phyloP scores from a whole-genome alignment of 1,284 basidiomycete species.

The Amylostereum chailletii region DNA sequence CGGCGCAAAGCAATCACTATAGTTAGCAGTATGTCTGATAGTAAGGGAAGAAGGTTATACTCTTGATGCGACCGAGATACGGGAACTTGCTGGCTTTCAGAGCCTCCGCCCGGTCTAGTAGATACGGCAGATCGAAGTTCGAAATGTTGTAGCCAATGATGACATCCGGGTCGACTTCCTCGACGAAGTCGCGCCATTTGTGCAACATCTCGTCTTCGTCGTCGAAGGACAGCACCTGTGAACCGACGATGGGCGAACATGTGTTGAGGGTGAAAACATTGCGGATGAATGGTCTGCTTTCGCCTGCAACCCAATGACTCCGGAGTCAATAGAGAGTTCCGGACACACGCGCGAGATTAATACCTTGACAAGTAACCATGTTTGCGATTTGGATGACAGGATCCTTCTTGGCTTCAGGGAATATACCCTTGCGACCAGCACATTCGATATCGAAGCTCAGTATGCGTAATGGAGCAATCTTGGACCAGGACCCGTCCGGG shows the following conservation, averaged over 20 bases:
- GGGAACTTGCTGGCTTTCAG: slow-evolving; percentile 70
- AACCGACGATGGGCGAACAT: slow-evolving; percentile 90
- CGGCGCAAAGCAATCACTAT: not conserved
- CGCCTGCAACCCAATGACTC: slow-evolving; percentile 42
- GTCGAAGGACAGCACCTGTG: slow-evolving; percentile 83
- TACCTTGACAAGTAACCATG: slow-evolving; percentile 94
- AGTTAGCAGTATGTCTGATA: not conserved
- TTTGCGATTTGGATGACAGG: slow-evolving; percentile 97
- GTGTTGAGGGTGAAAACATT: slow-evolving; percentile 95
- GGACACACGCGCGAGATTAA: slow-evolving; percentile 3
- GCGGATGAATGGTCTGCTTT: slow-evolving; percentile 84
- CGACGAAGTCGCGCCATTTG: slow-evolving; percentile 80
- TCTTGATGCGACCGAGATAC: slow-evolving; percentile 69
- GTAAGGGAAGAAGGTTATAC: slow-evolving; percentile 30
- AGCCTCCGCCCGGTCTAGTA: slow-evolving; percentile 82
- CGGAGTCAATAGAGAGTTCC: too few relatives aligned
- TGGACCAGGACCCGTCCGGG: slow-evolving; percentile 86
- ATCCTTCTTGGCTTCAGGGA: slow-evolving; percentile 82
- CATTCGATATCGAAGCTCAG: slow-evolving; percentile 97
- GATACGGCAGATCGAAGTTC: slow-evolving; percentile 90
- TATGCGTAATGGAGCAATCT: slow-evolving; percentile 83
- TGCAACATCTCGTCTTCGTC: slow-evolving; percentile 68
- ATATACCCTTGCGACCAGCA: slow-evolving; percentile 91
- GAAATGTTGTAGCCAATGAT: slow-evolving; percentile 92
- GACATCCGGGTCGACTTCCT: slow-evolving; percentile 85